Conservation (phyloP, 768 basidiomycete species). For the Leccinum subtestaceum region DNA sequence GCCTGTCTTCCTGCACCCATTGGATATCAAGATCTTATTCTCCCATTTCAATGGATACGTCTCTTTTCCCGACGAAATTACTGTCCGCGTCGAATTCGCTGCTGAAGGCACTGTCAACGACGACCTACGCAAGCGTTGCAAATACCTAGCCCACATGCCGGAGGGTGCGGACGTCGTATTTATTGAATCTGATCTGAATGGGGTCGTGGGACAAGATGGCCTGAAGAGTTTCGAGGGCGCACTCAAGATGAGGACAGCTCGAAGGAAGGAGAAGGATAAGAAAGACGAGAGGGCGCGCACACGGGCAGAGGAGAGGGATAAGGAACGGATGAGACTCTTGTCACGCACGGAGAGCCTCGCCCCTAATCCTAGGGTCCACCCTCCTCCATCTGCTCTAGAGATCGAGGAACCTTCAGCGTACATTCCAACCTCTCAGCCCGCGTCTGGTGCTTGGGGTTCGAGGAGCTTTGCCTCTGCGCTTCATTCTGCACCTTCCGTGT, state of each 20-base stretch:
- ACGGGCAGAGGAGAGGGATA: constrained; percentile 73
- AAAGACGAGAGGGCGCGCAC: constrained; percentile 85
- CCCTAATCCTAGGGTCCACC: constrained; percentile 6
- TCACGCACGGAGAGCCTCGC: constrained; percentile 19
- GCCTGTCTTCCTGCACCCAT: constrained; percentile 89
- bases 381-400: constrained; percentile 10
- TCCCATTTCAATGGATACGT: constrained; percentile 80
- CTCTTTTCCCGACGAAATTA: constrained; percentile 80
- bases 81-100: constrained; percentile 73
- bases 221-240: constrained; percentile 82
- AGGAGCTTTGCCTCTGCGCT: constrained; percentile 81
- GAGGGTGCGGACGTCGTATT: constrained; percentile 92
- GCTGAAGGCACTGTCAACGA: constrained; percentile 84
- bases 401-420: constrained; percentile 12
- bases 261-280: constrained; percentile 76
- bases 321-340: constrained; percentile 46
- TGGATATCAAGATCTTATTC: constrained; percentile 91
- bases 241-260: constrained; percentile 67
- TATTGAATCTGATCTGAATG: constrained; percentile 80
- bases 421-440: constrained; percentile 11
- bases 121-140: constrained; percentile 91
- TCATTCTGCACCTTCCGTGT: constrained; percentile 47
- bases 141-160: constrained; percentile 91
- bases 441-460: constrained; percentile 69
- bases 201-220: constrained; percentile 72